Conservation (phyloP, 2,329 filamentous ascomycete species). For the Aspergillus neoniger region DNA sequence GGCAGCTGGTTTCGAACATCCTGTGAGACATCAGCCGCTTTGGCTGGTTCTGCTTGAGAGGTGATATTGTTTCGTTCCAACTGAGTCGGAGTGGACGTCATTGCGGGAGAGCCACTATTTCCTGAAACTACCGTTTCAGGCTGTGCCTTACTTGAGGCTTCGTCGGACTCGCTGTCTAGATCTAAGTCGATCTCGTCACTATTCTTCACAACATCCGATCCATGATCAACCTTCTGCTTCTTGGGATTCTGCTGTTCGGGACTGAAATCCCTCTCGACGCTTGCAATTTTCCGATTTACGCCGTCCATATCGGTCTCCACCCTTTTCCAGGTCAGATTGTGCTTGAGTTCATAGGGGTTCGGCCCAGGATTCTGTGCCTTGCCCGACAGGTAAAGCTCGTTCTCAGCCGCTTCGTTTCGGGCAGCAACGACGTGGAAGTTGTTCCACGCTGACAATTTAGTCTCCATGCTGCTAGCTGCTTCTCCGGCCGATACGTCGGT, state of each 20-base stretch:
- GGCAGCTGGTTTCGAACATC: conserved; percentile 73
- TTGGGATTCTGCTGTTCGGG: conserved; percentile 17
- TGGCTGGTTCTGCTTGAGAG: conserved; percentile 7
- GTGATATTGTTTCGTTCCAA: not conserved
- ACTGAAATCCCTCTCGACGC: conserved; percentile 21
- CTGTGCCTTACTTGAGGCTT: conserved; percentile 16
- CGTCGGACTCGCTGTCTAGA: conserved; percentile 29
- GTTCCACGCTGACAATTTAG: conserved; percentile 41
- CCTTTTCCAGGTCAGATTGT: conserved; percentile 43
- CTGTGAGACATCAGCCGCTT: conserved; percentile 53
- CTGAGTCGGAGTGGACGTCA: not conserved
- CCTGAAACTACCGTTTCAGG: conserved; percentile 6
- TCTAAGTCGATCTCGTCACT: conserved; percentile 48
- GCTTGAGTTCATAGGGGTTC: conserved; percentile 24
- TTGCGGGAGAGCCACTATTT: not conserved
- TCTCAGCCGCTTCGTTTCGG: conserved; percentile 36
- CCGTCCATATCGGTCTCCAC: conserved; percentile 37
- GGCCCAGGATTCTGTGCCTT: conserved; percentile 19
- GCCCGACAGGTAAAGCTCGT: conserved; percentile 30
- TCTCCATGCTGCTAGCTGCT: conserved; percentile 9
- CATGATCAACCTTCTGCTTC: conserved; percentile 25
- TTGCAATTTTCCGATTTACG: conserved; percentile 24
- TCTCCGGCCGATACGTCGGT: not conserved
- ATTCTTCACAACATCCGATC: conserved; percentile 49
- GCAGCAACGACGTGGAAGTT: conserved; percentile 38